phyloP scores from a whole-genome alignment of 1,284 basidiomycete species.

The Moesziomyces sp. region DNA sequence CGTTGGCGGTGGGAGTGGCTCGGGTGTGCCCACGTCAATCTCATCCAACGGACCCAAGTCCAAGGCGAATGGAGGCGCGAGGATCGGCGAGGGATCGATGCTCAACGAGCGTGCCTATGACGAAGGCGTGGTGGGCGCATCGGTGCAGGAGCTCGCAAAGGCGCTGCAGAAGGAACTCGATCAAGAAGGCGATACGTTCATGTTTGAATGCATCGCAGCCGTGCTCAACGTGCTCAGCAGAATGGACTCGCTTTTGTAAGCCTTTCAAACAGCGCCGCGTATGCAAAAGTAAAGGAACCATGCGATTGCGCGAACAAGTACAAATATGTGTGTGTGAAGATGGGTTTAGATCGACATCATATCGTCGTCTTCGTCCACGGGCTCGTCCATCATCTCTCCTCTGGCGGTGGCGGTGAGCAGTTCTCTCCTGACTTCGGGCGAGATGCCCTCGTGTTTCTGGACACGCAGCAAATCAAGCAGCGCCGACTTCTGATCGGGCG shows the following conservation, averaged over 20 bases:
- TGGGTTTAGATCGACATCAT: conserved; percentile 51
- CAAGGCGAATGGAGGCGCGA: conserved; percentile 32
- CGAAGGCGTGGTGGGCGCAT: conserved; percentile 43
- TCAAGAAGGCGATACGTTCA: conserved; percentile 35
- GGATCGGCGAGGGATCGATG: conserved; percentile 42
- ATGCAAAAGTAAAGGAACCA: conserved; percentile 6
- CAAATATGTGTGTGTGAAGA: background rate
- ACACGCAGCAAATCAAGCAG: conserved; percentile 91
- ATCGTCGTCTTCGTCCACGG: conserved; percentile 55
- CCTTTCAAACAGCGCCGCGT: background rate
- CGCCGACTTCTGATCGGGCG: conserved; percentile 96
- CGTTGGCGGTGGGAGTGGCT: conserved; percentile 27
- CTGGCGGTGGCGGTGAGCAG: conserved; percentile 71
- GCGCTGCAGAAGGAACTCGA: conserved; percentile 57
- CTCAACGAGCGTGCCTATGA: conserved; percentile 26
- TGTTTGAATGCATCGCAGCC: conserved; percentile 64
- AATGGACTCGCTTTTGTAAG: conserved; percentile 59
- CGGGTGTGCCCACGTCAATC: conserved; percentile 20
- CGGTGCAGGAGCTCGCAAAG: conserved; percentile 51
- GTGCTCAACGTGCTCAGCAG: conserved; percentile 57
- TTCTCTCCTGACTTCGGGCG: conserved; percentile 89
- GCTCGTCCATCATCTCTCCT: conserved; percentile 69
- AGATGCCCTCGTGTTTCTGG: conserved; percentile 87
- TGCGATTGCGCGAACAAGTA: conserved; percentile 2
- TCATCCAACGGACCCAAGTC: conserved; percentile 18